phyloP scores from a whole-genome alignment of 352 stramenopile genomes.

The Globisporangium spiculum region DNA sequence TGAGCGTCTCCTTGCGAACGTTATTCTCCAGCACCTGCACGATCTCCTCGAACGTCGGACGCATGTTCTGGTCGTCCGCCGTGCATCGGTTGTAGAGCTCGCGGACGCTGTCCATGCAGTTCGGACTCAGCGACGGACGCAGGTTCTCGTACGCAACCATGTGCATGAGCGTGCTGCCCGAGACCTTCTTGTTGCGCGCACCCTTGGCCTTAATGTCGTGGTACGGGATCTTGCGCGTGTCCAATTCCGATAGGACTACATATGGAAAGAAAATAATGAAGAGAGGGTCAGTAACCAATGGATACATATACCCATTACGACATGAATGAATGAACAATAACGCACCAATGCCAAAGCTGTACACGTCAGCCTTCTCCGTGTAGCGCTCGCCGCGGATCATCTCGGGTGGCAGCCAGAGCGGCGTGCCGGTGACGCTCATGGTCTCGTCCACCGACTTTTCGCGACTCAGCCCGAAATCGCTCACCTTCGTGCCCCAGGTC shows the following conservation, averaged over 20 bases:
- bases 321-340: not conserved
- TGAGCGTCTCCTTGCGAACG: slow-evolving; percentile 82
- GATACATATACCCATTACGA: slow-evolving; percentile 7
- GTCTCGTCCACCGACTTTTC: slow-evolving; percentile 94
- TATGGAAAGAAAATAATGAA: not conserved
- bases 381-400: slow-evolving; percentile 89
- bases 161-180: slow-evolving; percentile 84
- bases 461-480: slow-evolving; percentile 96
- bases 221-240: slow-evolving; percentile 87
- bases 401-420: slow-evolving; percentile 82
- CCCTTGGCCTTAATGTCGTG: slow-evolving; percentile 85
- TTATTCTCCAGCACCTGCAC: slow-evolving; percentile 83
- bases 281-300: slow-evolving; percentile 10
- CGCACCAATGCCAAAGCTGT: slow-evolving; percentile 85
- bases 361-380: slow-evolving; percentile 87
- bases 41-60: slow-evolving; percentile 86
- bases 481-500: slow-evolving; percentile 92
- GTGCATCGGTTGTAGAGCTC: slow-evolving; percentile 82
- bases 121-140: slow-evolving; percentile 76
- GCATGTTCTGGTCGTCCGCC: slow-evolving; percentile 64
- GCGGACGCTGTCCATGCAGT: slow-evolving; percentile 80
- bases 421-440: slow-evolving; percentile 90
- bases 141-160: slow-evolving; percentile 89
- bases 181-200: slow-evolving; percentile 82
- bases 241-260: slow-evolving; percentile 76